Evolutionary conservation across 73 alveolate species (phyloP).

Genomic region (Tetrahymena thermophila): DNA sequence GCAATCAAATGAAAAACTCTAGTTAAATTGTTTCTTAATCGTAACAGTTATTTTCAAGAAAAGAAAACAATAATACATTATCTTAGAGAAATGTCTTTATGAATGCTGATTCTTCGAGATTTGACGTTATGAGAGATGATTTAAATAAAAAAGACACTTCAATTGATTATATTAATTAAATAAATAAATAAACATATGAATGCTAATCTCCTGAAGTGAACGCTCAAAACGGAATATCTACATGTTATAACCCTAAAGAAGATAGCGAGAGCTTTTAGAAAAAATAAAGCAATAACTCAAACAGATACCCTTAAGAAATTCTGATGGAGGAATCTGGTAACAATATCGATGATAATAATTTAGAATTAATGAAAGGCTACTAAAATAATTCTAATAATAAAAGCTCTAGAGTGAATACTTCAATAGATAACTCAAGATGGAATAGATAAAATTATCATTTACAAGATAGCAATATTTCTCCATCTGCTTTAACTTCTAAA

Average conservation of each 20-base stretch:
- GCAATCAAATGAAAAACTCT: background rate
- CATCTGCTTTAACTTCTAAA: background rate
- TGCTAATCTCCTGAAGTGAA: background rate
- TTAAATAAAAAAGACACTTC: background rate
- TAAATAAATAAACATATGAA: too few relatives aligned
- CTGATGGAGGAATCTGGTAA: background rate
- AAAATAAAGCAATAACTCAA: background rate
- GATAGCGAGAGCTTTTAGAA: background rate
- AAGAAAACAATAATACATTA: background rate
- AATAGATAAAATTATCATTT: background rate
- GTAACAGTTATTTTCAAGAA: background rate
- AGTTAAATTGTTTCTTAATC: background rate
- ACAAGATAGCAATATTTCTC: background rate
- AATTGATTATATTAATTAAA: background rate
- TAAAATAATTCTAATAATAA: background rate
- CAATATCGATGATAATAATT: background rate
- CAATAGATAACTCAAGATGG: background rate
- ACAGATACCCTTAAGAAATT: background rate
- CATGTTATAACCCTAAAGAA: too few relatives aligned
- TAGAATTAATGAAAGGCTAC: background rate
- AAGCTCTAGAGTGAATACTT: background rate
- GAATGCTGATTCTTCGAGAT: background rate
- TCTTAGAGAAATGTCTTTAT: background rate
- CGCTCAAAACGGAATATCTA: background rate
- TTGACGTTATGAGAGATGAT: background rate